Evolutionary conservation across 2,329 filamentous ascomycete genomes (phyloP), one percentile per base, ranked within the genome.

Genomic region (Verruconis gallopava): DNA sequence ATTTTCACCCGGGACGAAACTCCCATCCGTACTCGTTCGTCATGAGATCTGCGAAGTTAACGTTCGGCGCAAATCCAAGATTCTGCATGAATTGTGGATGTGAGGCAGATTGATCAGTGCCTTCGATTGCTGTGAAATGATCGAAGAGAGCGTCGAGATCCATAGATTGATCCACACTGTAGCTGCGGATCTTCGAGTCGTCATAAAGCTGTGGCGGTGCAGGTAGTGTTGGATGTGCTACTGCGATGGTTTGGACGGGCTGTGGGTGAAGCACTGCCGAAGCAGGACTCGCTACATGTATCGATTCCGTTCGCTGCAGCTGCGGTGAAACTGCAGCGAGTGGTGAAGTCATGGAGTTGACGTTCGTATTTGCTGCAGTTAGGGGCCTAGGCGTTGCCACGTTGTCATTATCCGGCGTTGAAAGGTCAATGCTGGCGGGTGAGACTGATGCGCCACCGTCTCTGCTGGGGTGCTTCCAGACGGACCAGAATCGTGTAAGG

Each of bases 81-180:
- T 80, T 80, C 35, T 73, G 68, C 75, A 80, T 77, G 50, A 80
- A 79, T 47, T 77, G 72, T 2, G 72, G 66, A 47, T 78, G 73
- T 11, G 68, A 65, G 19, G 73, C 70, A 35, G 37, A 18, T 14
- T 62, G 59, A 41, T 73, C 67, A 17, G 64, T 65, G 2, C 65
- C 69, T 49, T 76, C 73, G 21, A 75, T 57, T 5, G 71, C 70
- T 3, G 71, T 71, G 28, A 77, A 55, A 48, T 76, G 72, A 40
- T 75, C 72, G 46, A 75, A 75, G 40, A 74, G 63, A 13, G 66
- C 68, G 47, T 73, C 69, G 46, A 56, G 59, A 53, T 71, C 43
- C 55, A 63, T 47, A 48, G 59, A 39, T n/a, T 30, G 25, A n/a
- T 30, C 25, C 25, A n/a, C 25, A 30, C 25, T 30, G 25, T 30